These are phyloP conservation scores for Leavenworthia alabamica DNA, from an alignment of 345 rosid species.

Conservation along the genomic window DNA sequence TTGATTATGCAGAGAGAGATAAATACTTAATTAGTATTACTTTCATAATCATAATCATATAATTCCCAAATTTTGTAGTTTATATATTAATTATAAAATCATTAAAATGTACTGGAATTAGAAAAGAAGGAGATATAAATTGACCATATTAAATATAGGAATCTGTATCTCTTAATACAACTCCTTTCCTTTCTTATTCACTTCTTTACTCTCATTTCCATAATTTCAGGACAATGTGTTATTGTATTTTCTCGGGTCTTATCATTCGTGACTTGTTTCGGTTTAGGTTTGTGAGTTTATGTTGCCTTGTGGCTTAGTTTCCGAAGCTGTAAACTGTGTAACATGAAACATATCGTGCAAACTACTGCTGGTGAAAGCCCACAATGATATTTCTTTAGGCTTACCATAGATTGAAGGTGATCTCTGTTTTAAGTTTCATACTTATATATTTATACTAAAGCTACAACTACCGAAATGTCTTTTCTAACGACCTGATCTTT, in stretches of 20 bases:
- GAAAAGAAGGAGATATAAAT: conserved; percentile 1
- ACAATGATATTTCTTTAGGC: too few species aligned
- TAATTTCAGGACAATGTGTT: too few species aligned
- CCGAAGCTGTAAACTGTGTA: too few species aligned
- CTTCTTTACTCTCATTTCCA: neutral
- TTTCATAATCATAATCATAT: neutral
- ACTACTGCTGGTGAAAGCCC: too few species aligned
- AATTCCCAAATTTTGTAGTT: neutral
- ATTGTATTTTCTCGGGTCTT: too few species aligned
- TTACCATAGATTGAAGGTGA: neutral
- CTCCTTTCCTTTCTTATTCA: neutral
- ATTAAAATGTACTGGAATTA: conserved; percentile 12
- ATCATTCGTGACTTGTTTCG: too few species aligned
- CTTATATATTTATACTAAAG: neutral
- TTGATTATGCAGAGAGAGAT: neutral
- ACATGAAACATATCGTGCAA: too few species aligned
- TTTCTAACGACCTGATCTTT: conserved; percentile 19
- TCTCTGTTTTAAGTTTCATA: neutral
- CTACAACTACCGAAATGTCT: neutral
- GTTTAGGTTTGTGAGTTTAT: too few species aligned
- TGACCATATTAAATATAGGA: neutral
- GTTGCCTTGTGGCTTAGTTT: too few species aligned
- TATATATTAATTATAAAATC: conserved; percentile 1
- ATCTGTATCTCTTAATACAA: neutral
- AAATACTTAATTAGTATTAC: neutral